Evolutionary conservation across 2,329 filamentous ascomycete genomes (phyloP), one percentile per base, ranked within the genome.

Genomic region (Ophiostoma ulmi): DNA sequence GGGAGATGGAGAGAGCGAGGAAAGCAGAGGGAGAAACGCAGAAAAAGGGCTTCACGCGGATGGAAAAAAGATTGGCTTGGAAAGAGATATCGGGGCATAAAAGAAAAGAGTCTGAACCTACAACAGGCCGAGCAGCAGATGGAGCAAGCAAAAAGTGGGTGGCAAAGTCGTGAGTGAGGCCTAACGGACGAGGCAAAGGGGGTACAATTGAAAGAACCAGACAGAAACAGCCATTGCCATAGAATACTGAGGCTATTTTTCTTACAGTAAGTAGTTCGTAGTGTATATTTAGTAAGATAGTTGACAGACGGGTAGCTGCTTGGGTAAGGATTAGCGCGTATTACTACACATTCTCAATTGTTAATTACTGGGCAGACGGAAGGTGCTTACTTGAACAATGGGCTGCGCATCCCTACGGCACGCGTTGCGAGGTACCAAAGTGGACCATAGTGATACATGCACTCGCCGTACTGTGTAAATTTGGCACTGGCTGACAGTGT

Each of bases 241-340:
- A 10, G n/a, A 26, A 31, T 68, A 44, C 69, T 72, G 69, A 72
- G 71, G 69, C 69, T 72, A 69, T 72, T 72, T 69, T 35, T 26
- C 65, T 66, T 66, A 70, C 65, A 55, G 67, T 31, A 65, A 55
- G 67, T 31, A 65, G 17, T 69, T 31, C 31, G 26, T 63, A 26
- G 22, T 26, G 17, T n/a, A 48, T 48, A 44, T 48, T 48, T 48
- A 67, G 36, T n/a, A 26, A 14, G 22, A 26, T 31, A 20, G 52
- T 26, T 22, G 52, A 26, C 52, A 22, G 44, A 58, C 52, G 52
- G 52, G 52, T 22, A 58, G 52, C 52, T 58, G 52, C 52, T 58
- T 58, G 52, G 52, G 52, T 58, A 58, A 58, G 52, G 52, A 58
- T 58, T 58, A 58, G n/a, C 22, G 22, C 22, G 52, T 58, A 58